Base-by-base conservation (phyloP, 495 filamentous ascomycete genomes). In the Lophium mytilinum region DNA sequence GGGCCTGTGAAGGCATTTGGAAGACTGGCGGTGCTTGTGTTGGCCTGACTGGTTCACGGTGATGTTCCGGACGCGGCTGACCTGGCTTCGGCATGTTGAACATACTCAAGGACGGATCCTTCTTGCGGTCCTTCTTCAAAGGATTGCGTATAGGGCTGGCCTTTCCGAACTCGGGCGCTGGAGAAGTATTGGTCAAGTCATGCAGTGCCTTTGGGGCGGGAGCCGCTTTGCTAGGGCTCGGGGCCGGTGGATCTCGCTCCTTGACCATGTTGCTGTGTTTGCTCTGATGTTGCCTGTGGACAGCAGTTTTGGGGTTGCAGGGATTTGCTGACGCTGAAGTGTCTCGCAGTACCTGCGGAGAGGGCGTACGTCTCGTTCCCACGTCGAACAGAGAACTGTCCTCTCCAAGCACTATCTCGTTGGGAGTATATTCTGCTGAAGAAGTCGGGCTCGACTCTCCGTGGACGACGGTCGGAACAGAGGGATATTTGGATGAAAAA, bases 101-200 rank as follows among this genome's bases (percentile, higher is more conserved):
- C 24, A 63, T 7, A 35, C 61, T 36, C 1, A 59, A 40, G 45
- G 53, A 63, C 37, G 52, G 54, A 30, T 62, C 56, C n/a, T 63
- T 62, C 39, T 30, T 42, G 18, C 9, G 19, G 17, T 61, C 63
- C 39, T 67, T 66, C 60, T 64, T 66, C 12, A 73, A 62, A 18
- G 66, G 66, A 52, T 73, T 73, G 35, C 66, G 51, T 21, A 75
- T 55, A 11, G 73, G 76, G 56, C 82, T 83, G 2, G 81, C 70
- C 58, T 80, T 79, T 30, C 82, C 82, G 60, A 85, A 85, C 63
- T 85, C 78, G 37, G 80, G 77, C 39, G 77, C 67, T 3, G 37
- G 51, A 7, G 55, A 53, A 9, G 55, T 66, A 41, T 63, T 55
- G 15, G 52, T 56, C 34, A 62, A 51, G 30, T 59, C 61, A 6